Evolutionary conservation across 345 rosid species (phyloP).

Genomic region (Ceriops zippeliana): DNA sequence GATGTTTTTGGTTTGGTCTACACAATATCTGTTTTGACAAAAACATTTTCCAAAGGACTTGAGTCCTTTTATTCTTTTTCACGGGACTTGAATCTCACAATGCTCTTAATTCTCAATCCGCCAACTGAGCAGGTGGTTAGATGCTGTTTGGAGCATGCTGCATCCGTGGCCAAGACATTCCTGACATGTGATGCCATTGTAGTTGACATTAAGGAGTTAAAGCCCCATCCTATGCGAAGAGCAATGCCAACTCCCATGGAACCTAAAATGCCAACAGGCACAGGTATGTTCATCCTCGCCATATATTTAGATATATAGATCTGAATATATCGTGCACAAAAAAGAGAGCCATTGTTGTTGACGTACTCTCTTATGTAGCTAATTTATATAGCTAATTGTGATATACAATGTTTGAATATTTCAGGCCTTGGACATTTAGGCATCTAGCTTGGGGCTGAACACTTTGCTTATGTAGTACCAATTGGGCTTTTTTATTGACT

Average conservation of each 20-base stretch:
- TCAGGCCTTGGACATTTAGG: constrained; percentile 12
- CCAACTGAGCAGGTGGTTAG: constrained; percentile 62
- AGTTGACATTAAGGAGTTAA: constrained; percentile 58
- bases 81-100: not conserved
- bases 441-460: constrained; percentile 3
- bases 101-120: constrained; percentile 2
- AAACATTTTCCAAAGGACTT: not conserved
- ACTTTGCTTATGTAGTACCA: not conserved
- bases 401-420: not conserved
- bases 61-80: not conserved
- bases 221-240: constrained; percentile 43
- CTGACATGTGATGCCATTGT: constrained; percentile 77
- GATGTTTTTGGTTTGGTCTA: too few relatives aligned
- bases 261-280: not conserved
- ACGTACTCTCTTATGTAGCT: not conserved
- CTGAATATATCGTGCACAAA: too few relatives aligned
- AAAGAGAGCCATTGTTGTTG: not conserved
- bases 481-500: not conserved
- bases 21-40: too few relatives aligned
- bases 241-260: constrained; percentile 28
- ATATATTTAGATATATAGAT: not conserved
- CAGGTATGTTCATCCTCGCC: not conserved
- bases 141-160: constrained; percentile 89
- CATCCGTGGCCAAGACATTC: constrained; percentile 83
- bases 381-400: not conserved